These are phyloP conservation scores for Trypanosoma cruzi DNA, from an alignment of 208 protist species.

Conservation along the genomic window DNA sequence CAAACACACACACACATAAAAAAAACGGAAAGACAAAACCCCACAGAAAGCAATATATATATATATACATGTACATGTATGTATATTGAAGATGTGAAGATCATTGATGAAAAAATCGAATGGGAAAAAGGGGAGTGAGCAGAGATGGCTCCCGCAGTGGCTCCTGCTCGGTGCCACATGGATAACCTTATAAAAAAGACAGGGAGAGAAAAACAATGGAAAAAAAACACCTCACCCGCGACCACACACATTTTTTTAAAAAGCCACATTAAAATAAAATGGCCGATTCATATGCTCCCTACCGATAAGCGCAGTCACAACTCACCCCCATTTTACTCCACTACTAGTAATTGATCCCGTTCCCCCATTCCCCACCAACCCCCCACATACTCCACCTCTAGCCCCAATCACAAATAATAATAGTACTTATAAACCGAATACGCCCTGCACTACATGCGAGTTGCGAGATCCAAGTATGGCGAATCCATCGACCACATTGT, in stretches of 20 bases:
- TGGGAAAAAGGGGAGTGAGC: no score
- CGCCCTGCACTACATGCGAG: conserved; percentile 53
- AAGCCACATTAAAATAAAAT: not conserved
- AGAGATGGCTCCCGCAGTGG: no score
- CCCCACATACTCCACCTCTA: not conserved
- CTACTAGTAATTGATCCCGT: not conserved
- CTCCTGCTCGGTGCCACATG: not conserved
- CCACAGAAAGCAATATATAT: not conserved
- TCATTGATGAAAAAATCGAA: no score
- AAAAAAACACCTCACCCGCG: conserved; percentile 1
- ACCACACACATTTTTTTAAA: not conserved
- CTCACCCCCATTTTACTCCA: not conserved
- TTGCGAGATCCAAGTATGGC: conserved; percentile 72
- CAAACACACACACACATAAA: conserved; percentile 1
- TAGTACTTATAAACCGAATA: not conserved
- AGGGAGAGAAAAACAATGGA: conserved; percentile 7
- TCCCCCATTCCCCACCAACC: not conserved
- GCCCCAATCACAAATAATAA: conserved; percentile 20
- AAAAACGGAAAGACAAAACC: not conserved
- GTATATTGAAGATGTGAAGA: no score
- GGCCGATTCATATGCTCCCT: not conserved
- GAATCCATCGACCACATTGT: conserved; percentile 78
- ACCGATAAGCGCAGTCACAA: not conserved
- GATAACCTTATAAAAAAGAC: not conserved
- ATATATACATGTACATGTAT: no score